Evolutionary conservation across 176 grass and related monocot genomes (phyloP).

Genomic region (Leersia perrieri): DNA sequence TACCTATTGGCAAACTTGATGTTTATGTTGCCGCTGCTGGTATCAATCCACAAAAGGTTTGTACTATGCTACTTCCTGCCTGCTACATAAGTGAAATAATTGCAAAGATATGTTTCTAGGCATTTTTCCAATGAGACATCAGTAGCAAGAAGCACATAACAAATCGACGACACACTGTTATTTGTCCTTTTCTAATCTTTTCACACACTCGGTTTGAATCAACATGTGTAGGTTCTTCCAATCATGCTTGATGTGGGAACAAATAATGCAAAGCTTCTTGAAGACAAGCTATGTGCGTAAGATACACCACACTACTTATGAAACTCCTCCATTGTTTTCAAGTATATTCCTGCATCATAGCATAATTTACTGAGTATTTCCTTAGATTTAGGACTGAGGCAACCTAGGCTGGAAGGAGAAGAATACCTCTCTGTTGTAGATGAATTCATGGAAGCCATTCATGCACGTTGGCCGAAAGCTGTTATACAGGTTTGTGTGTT

Average conservation of each 20-base stretch:
- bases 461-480: slow-evolving; percentile 94
- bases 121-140: background rate
- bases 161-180: background rate
- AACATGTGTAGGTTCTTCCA: slow-evolving; percentile 71
- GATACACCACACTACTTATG: slow-evolving; percentile 32
- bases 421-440: slow-evolving; percentile 90
- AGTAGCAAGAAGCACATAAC: background rate
- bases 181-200: background rate
- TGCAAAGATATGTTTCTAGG: background rate
- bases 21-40: slow-evolving; percentile 97
- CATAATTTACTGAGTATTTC: slow-evolving; percentile 33
- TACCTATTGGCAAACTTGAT: slow-evolving; percentile 99
- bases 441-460: slow-evolving; percentile 97
- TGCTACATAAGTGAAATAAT: background rate
- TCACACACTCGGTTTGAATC: background rate
- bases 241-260: slow-evolving; percentile 95
- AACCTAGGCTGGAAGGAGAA: slow-evolving; percentile 90
- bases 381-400: slow-evolving; percentile 93
- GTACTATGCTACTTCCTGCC: background rate
- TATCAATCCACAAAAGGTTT: slow-evolving; percentile 93
- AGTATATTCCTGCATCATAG: background rate
- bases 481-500: slow-evolving; percentile 72
- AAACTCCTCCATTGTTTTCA: background rate
- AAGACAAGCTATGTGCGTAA: slow-evolving; percentile 96
- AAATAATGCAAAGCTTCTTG: slow-evolving; percentile 87